Percentiles rank a stretch among this genome's conserved stretches.
These are phyloP conservation scores for Rosa persica DNA, from an alignment of 306 rosid species.

Conservation along the genomic window DNA sequence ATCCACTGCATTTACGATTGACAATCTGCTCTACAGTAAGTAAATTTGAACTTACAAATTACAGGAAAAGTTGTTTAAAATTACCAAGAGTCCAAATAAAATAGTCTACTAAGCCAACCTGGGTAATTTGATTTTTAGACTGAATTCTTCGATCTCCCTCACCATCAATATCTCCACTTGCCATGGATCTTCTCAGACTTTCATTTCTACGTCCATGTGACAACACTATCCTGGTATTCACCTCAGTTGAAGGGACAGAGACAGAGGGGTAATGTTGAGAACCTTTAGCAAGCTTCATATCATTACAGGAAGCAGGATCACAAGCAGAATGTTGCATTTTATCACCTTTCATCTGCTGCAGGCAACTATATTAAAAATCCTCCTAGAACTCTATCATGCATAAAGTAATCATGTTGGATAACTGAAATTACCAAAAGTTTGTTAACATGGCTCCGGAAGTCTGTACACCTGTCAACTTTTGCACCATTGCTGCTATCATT, in stretches of 20 bases:
- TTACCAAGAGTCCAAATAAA: background rate
- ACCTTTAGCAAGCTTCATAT: conserved; percentile 2
- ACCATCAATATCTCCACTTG: background rate
- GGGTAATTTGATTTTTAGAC: conserved; percentile 4
- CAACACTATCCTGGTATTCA: background rate
- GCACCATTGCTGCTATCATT: conserved; percentile 3
- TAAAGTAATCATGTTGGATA: background rate
- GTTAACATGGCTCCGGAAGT: background rate
- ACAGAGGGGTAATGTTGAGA: conserved; percentile 1
- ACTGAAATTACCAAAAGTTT: conserved; percentile 1
- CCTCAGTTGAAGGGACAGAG: background rate
- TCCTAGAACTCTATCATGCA: background rate
- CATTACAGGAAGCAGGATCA: conserved; percentile 11
- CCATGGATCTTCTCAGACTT: background rate
- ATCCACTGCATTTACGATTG: background rate
- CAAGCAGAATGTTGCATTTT: background rate
- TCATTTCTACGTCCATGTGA: background rate
- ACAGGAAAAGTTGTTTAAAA: background rate
- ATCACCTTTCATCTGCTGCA: conserved; percentile 9
- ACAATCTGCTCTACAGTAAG: conserved; percentile 23
- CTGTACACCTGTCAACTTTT: background rate
- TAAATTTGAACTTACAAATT: background rate
- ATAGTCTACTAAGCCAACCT: conserved; percentile 20
- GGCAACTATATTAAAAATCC: conserved; percentile 1
- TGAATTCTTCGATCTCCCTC: conserved; percentile 3